A percentile compares a stretch with the other conserved stretches of the same genome.
phyloP scores from a whole-genome alignment of 176 grass and related monocot species.

The Hsuehochloa calcarea region DNA sequence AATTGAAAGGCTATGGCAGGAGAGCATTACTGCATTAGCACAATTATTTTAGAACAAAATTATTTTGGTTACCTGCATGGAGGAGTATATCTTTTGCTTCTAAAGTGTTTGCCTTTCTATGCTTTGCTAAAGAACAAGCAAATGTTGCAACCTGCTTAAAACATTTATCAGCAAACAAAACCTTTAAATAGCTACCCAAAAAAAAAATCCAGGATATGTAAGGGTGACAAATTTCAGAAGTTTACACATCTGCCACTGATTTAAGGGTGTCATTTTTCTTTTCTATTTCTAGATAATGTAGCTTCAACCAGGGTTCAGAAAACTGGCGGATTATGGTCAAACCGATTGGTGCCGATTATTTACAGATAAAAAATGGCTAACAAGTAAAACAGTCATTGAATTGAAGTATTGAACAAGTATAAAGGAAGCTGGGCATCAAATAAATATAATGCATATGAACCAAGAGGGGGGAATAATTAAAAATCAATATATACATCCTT shows the following conservation, averaged over 20 bases:
- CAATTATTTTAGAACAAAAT: constrained; percentile 24
- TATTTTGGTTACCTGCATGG: constrained; percentile 69
- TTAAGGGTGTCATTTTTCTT: neutral
- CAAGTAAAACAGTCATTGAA: neutral
- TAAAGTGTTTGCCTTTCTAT: constrained; percentile 82
- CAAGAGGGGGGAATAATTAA: neutral
- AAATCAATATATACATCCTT: neutral
- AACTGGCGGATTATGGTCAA: neutral
- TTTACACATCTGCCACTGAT: neutral
- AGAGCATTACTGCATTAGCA: constrained; percentile 1
- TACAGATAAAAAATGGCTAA: neutral
- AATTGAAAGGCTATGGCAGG: constrained; percentile 6
- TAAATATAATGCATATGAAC: neutral
- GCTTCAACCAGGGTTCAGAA: neutral
- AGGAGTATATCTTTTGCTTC: constrained; percentile 96
- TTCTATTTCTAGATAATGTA: neutral
- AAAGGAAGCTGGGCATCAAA: neutral
- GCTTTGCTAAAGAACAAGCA: constrained; percentile 95
- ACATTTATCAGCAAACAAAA: constrained; percentile 24
- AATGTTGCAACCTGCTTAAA: constrained; percentile 75
- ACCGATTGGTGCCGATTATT: neutral
- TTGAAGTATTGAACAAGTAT: neutral
- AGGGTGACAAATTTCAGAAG: neutral
- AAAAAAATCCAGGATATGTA: neutral
- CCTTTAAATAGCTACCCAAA: neutral